phyloP scores from a whole-genome alignment of 345 rosid species.

The Camelina neglecta region DNA sequence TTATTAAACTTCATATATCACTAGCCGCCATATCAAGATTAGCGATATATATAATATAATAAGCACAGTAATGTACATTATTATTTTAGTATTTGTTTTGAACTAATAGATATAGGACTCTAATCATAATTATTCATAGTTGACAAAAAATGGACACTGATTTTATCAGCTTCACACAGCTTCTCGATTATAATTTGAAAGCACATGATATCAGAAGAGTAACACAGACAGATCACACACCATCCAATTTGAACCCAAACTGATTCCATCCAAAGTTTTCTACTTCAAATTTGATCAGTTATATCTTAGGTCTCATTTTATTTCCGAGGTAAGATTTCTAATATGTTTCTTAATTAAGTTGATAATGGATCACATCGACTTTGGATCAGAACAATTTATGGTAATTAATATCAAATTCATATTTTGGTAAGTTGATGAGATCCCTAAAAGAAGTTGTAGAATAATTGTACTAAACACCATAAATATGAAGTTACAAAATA shows the following conservation, averaged over 20 bases:
- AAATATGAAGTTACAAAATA: neutral
- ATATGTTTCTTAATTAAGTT: neutral
- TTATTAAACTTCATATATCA: neutral
- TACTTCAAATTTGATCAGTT: no score
- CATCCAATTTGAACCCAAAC: neutral
- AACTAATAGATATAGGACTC: neutral
- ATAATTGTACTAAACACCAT: neutral
- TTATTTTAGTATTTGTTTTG: neutral
- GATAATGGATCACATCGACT: neutral
- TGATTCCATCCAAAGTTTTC: neutral
- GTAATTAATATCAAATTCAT: neutral
- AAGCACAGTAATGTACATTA: neutral
- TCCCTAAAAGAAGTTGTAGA: neutral
- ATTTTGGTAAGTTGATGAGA: no score
- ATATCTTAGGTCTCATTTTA: neutral
- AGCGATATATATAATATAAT: neutral
- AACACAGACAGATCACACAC: no score
- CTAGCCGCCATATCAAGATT: neutral
- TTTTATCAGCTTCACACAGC: no score
- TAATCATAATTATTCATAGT: neutral
- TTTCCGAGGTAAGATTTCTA: neutral
- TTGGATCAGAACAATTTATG: neutral
- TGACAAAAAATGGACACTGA: no score
- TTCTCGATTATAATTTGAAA: neutral
- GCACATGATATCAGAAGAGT: neutral